A percentile compares a stretch with the other conserved stretches of the same genome.
These are phyloP conservation scores for Colletotrichum sp. DNA, from an alignment of 2,329 filamentous ascomycete genomes.

Conservation along the genomic window DNA sequence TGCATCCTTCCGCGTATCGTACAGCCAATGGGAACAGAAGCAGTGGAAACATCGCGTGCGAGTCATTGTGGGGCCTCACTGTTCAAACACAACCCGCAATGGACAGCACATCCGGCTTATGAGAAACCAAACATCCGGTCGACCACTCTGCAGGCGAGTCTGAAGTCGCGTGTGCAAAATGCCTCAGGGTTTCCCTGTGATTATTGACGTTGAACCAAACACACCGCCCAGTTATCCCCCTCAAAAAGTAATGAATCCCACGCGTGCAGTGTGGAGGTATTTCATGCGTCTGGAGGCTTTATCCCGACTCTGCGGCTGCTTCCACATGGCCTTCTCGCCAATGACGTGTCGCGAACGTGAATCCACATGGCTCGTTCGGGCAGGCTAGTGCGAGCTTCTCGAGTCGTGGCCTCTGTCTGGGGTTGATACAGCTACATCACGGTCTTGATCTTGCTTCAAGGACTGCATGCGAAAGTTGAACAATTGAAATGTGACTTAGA, in stretches of 20 bases:
- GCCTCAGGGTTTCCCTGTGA: neutral
- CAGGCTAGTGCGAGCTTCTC: neutral
- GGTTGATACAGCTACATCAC: neutral
- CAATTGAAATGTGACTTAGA: no score
- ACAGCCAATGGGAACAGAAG: neutral
- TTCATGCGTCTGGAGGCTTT: neutral
- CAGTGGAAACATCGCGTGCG: neutral
- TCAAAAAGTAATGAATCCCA: neutral
- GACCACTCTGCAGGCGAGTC: neutral
- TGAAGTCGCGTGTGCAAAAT: neutral
- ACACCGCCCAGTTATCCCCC: neutral
- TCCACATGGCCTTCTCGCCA: neutral
- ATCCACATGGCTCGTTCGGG: slow-evolving; percentile 1
- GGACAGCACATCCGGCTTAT: neutral
- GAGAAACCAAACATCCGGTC: neutral
- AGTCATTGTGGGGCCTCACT: slow-evolving; percentile 2
- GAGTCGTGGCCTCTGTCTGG: neutral
- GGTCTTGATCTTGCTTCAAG: neutral
- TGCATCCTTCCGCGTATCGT: neutral
- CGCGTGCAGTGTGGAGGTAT: neutral
- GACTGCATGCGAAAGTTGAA: neutral
- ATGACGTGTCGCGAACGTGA: neutral
- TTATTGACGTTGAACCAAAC: neutral
- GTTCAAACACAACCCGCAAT: neutral
- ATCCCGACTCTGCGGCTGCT: neutral